phyloP scores from a whole-genome alignment of 345 rosid genomes.

The Bretschneidera sinensis region DNA sequence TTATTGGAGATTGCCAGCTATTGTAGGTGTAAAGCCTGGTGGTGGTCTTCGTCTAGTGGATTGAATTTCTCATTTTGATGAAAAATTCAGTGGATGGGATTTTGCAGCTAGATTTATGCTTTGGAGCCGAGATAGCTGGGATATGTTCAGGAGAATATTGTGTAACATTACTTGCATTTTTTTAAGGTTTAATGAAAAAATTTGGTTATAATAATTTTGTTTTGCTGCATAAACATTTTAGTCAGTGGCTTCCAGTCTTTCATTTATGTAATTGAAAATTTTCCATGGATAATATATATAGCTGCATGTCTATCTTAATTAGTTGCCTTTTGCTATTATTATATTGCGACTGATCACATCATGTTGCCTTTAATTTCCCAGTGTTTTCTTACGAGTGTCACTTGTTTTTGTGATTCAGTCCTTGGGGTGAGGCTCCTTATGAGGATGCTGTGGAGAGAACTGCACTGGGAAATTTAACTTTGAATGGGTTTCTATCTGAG shows the following conservation, averaged over 20 bases:
- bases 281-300: too few relatives aligned
- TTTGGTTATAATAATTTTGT: not conserved
- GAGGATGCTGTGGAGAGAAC: conserved; percentile 68
- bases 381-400: conserved; percentile 15
- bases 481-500: conserved; percentile 64
- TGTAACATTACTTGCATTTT: not conserved
- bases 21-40: not conserved
- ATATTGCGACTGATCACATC: not conserved
- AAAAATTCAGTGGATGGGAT: not conserved
- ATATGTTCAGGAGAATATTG: not conserved
- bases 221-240: not conserved
- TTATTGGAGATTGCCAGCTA: not conserved
- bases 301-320: not conserved
- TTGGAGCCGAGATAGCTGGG: not conserved
- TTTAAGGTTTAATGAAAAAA: not conserved
- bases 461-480: conserved; percentile 51
- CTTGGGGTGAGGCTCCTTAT: conserved; percentile 63
- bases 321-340: not conserved
- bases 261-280: too few relatives aligned
- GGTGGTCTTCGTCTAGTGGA: not conserved
- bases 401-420: conserved; percentile 45
- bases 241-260: not conserved
- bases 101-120: not conserved
- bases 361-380: not conserved
- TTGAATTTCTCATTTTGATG: not conserved